Base-by-base conservation (phyloP, 2,329 filamentous ascomycete genomes). In the Parafenestella ontariensis region DNA sequence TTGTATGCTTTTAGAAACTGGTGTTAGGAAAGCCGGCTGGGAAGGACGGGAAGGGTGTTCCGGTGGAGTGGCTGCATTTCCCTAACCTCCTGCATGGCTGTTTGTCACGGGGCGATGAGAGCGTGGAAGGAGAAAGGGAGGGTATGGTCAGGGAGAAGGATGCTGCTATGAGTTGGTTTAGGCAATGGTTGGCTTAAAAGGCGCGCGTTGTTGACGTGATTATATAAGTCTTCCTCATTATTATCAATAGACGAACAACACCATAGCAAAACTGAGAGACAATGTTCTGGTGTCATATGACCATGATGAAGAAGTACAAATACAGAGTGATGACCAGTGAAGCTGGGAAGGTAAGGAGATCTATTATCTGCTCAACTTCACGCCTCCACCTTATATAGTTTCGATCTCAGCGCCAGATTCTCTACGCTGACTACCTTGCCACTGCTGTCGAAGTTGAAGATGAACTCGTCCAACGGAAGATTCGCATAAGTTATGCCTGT, bases 61-160 rank as follows among this genome's bases (percentile, higher is more conserved):
- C 61, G 15, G 62, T 59, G 18, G 64, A 68, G 31, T 70, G 63
- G 52, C 51, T 59, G 8, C 58, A 67, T 56, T 71, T 70, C 33
- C 65, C 66, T 3, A 62, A 64, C 2, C 50, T 70, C 7, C 41
- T 28, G 39, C 66, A 71, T 59, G 61, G 60, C 2, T 69, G 65
- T 55, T 34, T 64, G 31, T 59, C 61, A 1, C 62, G 62, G 40
- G 67, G 61, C 2, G 50, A 64, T 37, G 49, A 61, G 49, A 39
- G 42, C 15, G 49, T 60, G 15, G 48, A 60, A 20, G 57, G 51
- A 2, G 61, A 68, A 52, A 56, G 53, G 42, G 53, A 56, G 49
- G 63, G 58, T 6, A 59, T 66, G 58, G 26, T 54, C 11, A 65
- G 62, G 36, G 64, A 54, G 21, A 69, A 69, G 51, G 53, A 52